These are phyloP conservation scores for Colletotrichum ledebouriae DNA, from an alignment of 2,329 filamentous ascomycete genomes.

Conservation along the genomic window DNA sequence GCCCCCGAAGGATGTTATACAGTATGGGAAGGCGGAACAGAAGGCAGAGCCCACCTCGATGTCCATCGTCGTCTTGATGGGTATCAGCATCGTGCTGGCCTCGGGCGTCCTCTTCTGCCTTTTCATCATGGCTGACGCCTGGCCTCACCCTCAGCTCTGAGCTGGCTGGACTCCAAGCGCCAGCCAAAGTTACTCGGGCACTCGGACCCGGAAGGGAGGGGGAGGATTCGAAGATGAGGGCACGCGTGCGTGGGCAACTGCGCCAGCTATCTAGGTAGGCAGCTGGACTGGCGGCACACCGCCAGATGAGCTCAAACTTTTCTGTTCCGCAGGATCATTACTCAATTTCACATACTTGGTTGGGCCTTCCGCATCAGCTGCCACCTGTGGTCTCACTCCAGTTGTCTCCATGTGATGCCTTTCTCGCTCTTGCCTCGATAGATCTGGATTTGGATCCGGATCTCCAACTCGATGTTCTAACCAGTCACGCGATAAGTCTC, in stretches of 20 bases:
- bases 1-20: no score
- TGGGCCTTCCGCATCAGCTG: not conserved
- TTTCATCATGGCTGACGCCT: not conserved
- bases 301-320: slow-evolving; percentile 6
- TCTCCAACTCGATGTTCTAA: not conserved
- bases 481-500: not conserved
- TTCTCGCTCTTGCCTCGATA: not conserved
- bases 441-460: not conserved
- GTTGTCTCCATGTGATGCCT: not conserved
- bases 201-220: not conserved
- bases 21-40: no score
- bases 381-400: not conserved
- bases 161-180: not conserved
- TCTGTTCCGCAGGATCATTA: slow-evolving; percentile 2
- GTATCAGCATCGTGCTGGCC: not conserved
- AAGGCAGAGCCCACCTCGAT: no score
- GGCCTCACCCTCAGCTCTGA: slow-evolving; percentile 5
- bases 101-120: not conserved
- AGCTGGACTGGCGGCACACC: not conserved
- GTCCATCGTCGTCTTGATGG: not conserved
- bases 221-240: slow-evolving; percentile 2
- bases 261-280: not conserved
- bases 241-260: not conserved
- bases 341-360: not conserved
- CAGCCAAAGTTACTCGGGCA: not conserved